Conservation (phyloP, 768 basidiomycete species). For the Epithele typhae region DNA sequence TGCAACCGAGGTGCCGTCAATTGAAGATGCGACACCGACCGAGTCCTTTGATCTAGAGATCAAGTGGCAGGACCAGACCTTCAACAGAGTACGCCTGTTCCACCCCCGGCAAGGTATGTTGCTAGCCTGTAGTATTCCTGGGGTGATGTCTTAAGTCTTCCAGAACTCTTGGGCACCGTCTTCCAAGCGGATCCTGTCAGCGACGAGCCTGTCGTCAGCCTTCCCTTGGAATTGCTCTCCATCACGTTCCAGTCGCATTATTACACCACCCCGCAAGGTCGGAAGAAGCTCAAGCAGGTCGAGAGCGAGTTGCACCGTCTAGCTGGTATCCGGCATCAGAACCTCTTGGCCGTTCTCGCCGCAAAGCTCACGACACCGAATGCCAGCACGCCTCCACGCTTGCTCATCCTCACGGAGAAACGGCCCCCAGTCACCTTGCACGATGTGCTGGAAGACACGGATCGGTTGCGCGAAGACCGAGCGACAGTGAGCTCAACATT, state of each 20-base stretch:
- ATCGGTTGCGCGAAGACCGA: constrained; percentile 67
- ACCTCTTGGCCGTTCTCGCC: constrained; percentile 63
- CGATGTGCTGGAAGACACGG: constrained; percentile 74
- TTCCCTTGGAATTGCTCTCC: constrained; percentile 64
- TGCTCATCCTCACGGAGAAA: constrained; percentile 71
- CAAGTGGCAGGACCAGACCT: constrained; percentile 52
- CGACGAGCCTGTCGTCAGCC: constrained; percentile 43
- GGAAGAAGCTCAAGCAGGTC: constrained; percentile 64
- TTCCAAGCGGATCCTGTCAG: constrained; percentile 75
- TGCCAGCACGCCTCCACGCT: constrained; percentile 42
- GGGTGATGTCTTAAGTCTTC: neutral
- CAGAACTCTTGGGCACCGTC: constrained; percentile 60
- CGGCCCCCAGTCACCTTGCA: constrained; percentile 59
- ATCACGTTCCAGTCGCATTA: constrained; percentile 66
- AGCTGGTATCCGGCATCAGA: constrained; percentile 53
- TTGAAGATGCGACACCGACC: constrained; percentile 44
- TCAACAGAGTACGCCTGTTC: constrained; percentile 65
- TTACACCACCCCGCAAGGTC: constrained; percentile 65
- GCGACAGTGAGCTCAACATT: constrained; percentile 54
- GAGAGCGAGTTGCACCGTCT: constrained; percentile 64
- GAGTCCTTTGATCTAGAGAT: constrained; percentile 60
- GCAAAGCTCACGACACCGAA: constrained; percentile 58
- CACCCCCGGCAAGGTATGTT: constrained; percentile 60
- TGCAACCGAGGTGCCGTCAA: constrained; percentile 49
- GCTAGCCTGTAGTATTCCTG: neutral